A percentile compares a stretch with the other conserved stretches of the same genome.
Conservation (phyloP, 345 rosid species). For the Psidium guajava region DNA sequence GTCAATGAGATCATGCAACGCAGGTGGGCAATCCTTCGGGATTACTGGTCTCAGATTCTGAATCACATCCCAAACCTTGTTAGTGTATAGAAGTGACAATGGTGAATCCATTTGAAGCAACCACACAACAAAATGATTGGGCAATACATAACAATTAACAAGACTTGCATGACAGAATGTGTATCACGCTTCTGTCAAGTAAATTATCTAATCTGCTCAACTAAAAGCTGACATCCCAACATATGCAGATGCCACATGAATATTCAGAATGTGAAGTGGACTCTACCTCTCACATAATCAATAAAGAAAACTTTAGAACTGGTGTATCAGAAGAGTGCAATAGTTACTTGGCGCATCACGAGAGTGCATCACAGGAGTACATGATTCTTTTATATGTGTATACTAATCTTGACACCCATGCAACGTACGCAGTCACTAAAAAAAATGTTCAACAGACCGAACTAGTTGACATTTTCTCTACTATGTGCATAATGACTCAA, state of each 20-base stretch:
- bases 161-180: background rate
- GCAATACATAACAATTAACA: background rate
- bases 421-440: background rate
- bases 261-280: background rate
- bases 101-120: background rate
- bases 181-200: background rate
- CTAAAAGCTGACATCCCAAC: background rate
- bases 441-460: background rate
- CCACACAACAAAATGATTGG: background rate
- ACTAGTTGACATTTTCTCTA: background rate
- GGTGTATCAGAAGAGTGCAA: background rate
- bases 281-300: background rate
- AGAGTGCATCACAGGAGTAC: background rate
- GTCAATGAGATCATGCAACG: conserved; percentile 83
- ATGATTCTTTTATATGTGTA: background rate
- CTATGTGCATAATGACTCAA: background rate
- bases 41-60: conserved; percentile 81
- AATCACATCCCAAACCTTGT: background rate
- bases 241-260: background rate
- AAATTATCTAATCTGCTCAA: background rate
- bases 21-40: conserved; percentile 54
- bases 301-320: background rate
- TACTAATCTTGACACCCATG: background rate
- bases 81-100: background rate
- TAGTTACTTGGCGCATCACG: background rate